Evolutionary conservation across 306 rosid genomes (phyloP).

Genomic region (Casuarina glauca): DNA sequence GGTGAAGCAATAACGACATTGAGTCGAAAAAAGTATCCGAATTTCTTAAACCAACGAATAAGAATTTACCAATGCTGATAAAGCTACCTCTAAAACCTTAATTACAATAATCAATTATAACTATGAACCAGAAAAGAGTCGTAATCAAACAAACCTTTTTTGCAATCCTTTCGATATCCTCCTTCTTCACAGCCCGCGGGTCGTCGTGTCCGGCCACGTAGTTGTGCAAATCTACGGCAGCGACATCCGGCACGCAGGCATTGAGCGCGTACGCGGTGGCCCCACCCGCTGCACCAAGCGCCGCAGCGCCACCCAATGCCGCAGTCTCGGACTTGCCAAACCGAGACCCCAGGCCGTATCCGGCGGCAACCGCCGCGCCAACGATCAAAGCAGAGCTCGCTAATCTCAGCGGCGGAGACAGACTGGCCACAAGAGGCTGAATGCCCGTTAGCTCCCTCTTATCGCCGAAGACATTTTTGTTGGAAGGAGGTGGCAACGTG

Average conservation of each 20-base stretch:
- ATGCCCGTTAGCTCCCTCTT: slow-evolving; percentile 74
- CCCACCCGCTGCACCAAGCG: slow-evolving; percentile 74
- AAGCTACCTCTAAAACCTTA: neutral
- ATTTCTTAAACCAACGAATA: neutral
- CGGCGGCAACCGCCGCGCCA: slow-evolving; percentile 83
- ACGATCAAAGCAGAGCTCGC: slow-evolving; percentile 73
- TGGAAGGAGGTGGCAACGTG: slow-evolving; percentile 27
- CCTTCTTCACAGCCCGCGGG: slow-evolving; percentile 68
- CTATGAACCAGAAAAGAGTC: neutral
- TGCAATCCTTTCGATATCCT: slow-evolving; percentile 79
- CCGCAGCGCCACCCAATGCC: slow-evolving; percentile 81
- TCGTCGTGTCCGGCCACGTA: slow-evolving; percentile 70
- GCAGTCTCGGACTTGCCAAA: slow-evolving; percentile 58
- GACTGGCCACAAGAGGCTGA: slow-evolving; percentile 60
- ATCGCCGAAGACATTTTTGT: slow-evolving; percentile 35
- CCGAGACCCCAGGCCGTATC: slow-evolving; percentile 72
- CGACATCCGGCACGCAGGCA: slow-evolving; percentile 79
- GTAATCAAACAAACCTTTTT: slow-evolving; percentile 59
- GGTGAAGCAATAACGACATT: neutral
- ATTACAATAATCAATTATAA: neutral
- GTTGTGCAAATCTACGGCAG: slow-evolving; percentile 79
- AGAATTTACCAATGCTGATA: neutral
- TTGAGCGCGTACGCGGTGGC: slow-evolving; percentile 72
- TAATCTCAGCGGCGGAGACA: slow-evolving; percentile 67
- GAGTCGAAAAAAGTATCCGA: neutral